phyloP scores from a whole-genome alignment of 768 basidiomycete genomes.

The Phylloporus sp. region DNA sequence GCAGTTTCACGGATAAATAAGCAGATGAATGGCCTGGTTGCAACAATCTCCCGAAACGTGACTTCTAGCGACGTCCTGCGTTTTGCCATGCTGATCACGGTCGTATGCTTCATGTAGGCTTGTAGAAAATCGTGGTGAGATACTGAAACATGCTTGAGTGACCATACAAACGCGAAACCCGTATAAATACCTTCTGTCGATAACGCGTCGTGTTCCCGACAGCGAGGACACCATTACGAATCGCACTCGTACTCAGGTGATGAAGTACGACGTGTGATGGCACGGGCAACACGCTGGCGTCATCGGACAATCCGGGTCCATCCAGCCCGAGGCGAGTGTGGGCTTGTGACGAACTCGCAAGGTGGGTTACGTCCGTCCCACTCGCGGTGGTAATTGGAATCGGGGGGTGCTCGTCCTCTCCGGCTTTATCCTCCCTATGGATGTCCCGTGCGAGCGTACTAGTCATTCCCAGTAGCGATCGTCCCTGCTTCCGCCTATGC shows the following conservation, averaged over 20 bases:
- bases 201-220: constrained; percentile 91
- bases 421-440: constrained; percentile 19
- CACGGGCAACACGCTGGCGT: constrained; percentile 85
- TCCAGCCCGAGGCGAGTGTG: constrained; percentile 34
- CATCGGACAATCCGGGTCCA: constrained; percentile 60
- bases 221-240: constrained; percentile 87
- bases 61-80: constrained; percentile 26
- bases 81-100: constrained; percentile 11
- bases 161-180: constrained; percentile 1
- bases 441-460: constrained; percentile 30
- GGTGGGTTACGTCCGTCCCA: constrained; percentile 36
- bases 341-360: constrained; percentile 18
- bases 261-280: constrained; percentile 93
- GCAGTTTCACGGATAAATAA: constrained; percentile 26
- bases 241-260: constrained; percentile 93
- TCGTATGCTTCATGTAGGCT: constrained; percentile 45
- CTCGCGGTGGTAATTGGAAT: constrained; percentile 37
- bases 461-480: constrained; percentile 33
- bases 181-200: constrained; percentile 67
- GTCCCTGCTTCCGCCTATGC: constrained; percentile 29
- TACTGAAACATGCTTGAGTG: constrained; percentile 44
- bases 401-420: constrained; percentile 19
- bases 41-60: constrained; percentile 9
- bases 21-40: constrained; percentile 11
- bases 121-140: constrained; percentile 82